Conservation (phyloP, 345 rosid species). For the Corchorus olitorius region DNA sequence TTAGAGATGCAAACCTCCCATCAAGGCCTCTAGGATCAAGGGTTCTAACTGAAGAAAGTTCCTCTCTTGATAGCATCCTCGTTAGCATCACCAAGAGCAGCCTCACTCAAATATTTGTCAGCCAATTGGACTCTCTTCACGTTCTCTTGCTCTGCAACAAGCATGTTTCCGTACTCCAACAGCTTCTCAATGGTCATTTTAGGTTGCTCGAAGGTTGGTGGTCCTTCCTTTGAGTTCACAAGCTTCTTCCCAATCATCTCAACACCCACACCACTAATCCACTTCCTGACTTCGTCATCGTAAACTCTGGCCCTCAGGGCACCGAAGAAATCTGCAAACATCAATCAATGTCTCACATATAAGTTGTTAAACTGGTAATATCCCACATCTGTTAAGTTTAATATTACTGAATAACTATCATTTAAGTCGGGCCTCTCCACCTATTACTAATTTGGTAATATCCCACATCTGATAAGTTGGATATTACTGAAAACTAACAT, state of each 20-base stretch:
- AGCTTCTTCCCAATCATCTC: constrained; percentile 68
- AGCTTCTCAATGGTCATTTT: constrained; percentile 74
- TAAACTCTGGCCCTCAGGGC: constrained; percentile 95
- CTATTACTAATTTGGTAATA: too few species aligned
- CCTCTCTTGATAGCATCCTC: constrained; percentile 65
- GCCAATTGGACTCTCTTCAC: constrained; percentile 98
- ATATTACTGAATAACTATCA: too few species aligned
- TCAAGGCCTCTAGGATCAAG: constrained; percentile 36
- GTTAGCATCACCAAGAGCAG: constrained; percentile 92
- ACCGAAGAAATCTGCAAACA: constrained; percentile 79
- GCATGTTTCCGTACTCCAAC: constrained; percentile 81
- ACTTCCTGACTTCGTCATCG: constrained; percentile 97
- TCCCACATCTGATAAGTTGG: too few species aligned
- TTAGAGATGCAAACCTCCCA: constrained; percentile 38
- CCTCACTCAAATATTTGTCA: constrained; percentile 75
- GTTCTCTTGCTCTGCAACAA: constrained; percentile 87
- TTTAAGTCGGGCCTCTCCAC: too few species aligned
- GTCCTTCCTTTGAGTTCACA: constrained; percentile 86
- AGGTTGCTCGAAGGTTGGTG: constrained; percentile 84
- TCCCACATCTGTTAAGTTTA: too few species aligned
- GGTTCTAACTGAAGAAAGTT: constrained; percentile 71
- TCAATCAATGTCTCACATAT: too few species aligned
- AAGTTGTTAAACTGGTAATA: too few species aligned
- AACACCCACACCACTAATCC: constrained; percentile 66
- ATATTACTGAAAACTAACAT: too few species aligned